phyloP scores from a whole-genome alignment of 1,284 basidiomycete genomes.

The Ganoderma leucocontextum region DNA sequence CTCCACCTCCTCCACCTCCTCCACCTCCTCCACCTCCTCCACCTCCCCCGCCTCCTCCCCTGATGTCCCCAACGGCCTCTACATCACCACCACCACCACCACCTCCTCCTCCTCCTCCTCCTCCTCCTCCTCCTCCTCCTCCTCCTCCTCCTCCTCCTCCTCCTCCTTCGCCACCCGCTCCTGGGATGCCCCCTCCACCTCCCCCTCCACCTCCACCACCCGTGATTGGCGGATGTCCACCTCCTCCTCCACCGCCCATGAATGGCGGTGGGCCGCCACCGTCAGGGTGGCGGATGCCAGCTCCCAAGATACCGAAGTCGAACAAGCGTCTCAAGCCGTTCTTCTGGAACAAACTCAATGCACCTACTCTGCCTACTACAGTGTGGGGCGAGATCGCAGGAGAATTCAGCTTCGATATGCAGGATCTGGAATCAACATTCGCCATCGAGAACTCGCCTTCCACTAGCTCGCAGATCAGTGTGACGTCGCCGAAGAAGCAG shows the following conservation, averaged over 20 bases:
- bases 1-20: conserved; percentile 38
- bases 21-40: conserved; percentile 30
- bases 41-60: conserved; percentile 33
- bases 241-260: conserved; percentile 39
- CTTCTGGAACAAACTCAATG: conserved; percentile 87
- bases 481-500: conserved; percentile 59
- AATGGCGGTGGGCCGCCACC: conserved; percentile 35
- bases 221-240: conserved; percentile 24
- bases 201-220: conserved; percentile 37
- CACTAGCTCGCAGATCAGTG: conserved; percentile 51
- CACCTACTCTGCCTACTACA: conserved; percentile 55
- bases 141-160: conserved; percentile 34
- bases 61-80: conserved; percentile 15
- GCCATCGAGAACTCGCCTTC: conserved; percentile 60
- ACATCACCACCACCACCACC: conserved; percentile 28
- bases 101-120: conserved; percentile 34
- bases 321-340: conserved; percentile 82
- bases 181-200: conserved; percentile 25
- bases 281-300: conserved; percentile 44
- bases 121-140: conserved; percentile 36
- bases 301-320: conserved; percentile 46
- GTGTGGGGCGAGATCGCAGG: conserved; percentile 75
- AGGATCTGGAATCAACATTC: conserved; percentile 82
- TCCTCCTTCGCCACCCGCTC: conserved; percentile 30
- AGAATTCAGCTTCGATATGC: conserved; percentile 60